Evolutionary conservation across 2,329 filamentous ascomycete genomes (phyloP), one percentile per base, ranked within the genome.

Genomic region (Claviceps monticola): DNA sequence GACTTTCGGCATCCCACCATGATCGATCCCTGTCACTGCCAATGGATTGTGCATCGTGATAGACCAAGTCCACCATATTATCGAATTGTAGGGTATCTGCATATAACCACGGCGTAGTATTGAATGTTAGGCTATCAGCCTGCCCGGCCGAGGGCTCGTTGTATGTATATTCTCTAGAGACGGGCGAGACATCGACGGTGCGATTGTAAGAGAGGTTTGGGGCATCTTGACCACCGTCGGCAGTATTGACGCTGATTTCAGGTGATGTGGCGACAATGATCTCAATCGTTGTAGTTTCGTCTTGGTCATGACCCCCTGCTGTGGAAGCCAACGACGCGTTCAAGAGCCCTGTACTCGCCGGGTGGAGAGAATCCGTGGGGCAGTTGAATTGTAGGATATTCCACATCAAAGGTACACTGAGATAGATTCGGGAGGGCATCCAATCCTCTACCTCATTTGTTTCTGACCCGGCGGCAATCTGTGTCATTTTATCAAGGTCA

Each of bases 361-460:
- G 60, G 13, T 68, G 66, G 5, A 64, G 64, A 1, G 65, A 59
- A 17, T 69, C 65, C 0, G 67, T 61, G 7, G 63, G 64, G 34
- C 64, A 74, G 57, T 71, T 73, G 57, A 75, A 70, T 51, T 74
- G 71, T 4, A 76, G 59, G 9, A 75, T 70, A 39, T 74, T 71
- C 74, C 74, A 76, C 74, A 76, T 75, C 4, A 76, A 57, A 1
- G 72, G 71, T 1, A 75, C 71, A 53, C 71, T 75, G 38, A 76
- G 71, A 55, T 75, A 71, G 46, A 76, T 75, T 47, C 72, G 72
- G 21, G 71, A 74, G 0, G 74, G 74, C 62, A 74, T 71, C 74
- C 74, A 75, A 56, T 75, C 72, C 52, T 74, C 71, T 14, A 69
- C 66, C 37, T 74, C 71, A 53, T 73, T 66, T 7, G 61, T 70